A percentile compares a stretch with the other conserved stretches of the same genome.
These are phyloP conservation scores for Neurospora tetraspora DNA, from an alignment of 495 filamentous ascomycete species.

Conservation along the genomic window DNA sequence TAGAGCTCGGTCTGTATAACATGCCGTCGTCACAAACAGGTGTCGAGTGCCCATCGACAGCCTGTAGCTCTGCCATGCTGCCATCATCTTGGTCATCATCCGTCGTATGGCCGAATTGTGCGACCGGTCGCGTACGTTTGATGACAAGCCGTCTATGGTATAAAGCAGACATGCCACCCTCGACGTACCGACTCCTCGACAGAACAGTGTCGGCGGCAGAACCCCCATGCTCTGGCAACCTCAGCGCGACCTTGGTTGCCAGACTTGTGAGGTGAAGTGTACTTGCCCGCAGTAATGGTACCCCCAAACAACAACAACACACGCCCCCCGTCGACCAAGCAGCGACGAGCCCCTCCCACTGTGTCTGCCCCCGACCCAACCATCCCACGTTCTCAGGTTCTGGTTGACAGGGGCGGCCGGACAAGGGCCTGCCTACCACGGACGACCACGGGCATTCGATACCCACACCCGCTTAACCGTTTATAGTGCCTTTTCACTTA, in stretches of 20 bases:
- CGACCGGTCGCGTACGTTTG: not conserved
- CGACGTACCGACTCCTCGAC: not conserved
- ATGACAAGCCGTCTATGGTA: not conserved
- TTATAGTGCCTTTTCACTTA: constrained; percentile 7
- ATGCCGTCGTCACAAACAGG: not conserved
- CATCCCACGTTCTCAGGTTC: constrained; percentile 28
- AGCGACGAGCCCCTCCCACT: constrained; percentile 10
- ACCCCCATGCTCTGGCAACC: constrained; percentile 11
- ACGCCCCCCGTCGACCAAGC: constrained; percentile 13
- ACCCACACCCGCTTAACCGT: constrained; percentile 17
- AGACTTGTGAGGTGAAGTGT: not conserved
- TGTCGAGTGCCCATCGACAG: not conserved
- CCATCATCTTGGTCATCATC: not conserved
- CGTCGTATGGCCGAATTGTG: not conserved
- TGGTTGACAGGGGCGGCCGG: constrained; percentile 8
- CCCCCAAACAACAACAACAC: constrained; percentile 3
- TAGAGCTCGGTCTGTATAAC: not conserved
- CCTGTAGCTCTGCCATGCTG: not conserved
- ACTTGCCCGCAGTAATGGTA: too few species aligned
- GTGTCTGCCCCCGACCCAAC: constrained; percentile 8
- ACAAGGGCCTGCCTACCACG: constrained; percentile 6
- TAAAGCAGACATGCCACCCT: not conserved
- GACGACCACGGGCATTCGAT: constrained; percentile 12
- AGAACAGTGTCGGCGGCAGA: constrained; percentile 4
- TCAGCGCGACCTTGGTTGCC: not conserved